Conservation (phyloP, 1,139 yeast species). For the Lodderomyces metapsilosis region DNA sequence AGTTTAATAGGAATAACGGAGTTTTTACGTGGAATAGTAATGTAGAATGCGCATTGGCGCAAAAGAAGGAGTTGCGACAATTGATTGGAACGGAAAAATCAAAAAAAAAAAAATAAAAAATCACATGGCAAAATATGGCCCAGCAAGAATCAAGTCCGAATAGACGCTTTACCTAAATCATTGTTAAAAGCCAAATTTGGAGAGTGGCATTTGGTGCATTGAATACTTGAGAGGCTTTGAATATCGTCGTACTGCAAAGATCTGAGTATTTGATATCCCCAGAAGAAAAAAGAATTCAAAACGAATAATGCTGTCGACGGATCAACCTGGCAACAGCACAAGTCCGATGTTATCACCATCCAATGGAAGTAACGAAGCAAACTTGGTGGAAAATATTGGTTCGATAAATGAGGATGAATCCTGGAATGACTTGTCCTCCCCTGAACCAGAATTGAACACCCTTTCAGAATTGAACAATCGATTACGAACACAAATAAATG, state of each 20-base stretch:
- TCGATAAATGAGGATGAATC: neutral
- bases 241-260: no score
- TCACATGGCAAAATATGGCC: no score
- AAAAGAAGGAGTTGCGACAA: no score
- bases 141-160: no score
- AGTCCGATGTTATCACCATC: neutral
- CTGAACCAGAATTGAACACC: slow-evolving; percentile 7
- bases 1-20: neutral
- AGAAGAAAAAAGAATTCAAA: neutral
- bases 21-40: neutral
- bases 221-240: no score
- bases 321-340: neutral
- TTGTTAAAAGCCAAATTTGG: no score
- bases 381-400: neutral
- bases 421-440: slow-evolving; percentile 7
- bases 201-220: no score
- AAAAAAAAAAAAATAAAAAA: neutral
- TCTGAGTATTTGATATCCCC: no score
- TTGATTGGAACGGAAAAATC: neutral
- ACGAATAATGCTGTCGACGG: neutral
- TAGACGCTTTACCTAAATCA: no score
- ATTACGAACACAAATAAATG: neutral
- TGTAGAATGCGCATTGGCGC: no score
- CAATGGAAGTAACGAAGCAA: neutral
- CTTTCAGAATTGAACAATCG: neutral